phyloP scores from a whole-genome alignment of 805 yeast species.

The Pichia nakasei region DNA sequence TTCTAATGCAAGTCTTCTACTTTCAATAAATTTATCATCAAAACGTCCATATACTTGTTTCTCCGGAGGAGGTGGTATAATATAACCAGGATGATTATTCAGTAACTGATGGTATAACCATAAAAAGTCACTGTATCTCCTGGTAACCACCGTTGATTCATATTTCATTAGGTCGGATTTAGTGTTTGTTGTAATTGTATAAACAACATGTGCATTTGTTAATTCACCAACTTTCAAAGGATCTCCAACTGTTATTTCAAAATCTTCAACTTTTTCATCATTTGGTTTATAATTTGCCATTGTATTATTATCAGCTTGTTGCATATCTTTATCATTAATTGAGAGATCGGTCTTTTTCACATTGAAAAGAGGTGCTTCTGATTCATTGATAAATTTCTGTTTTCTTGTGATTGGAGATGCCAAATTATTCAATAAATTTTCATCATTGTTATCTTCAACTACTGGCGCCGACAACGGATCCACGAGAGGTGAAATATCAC shows the following conservation, averaged over 20 bases:
- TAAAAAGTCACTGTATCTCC: conserved; percentile 87
- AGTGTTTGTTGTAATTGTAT: conserved; percentile 61
- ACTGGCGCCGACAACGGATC: conserved; percentile 20
- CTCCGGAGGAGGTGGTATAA: conserved; percentile 94
- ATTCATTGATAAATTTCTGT: conserved; percentile 14
- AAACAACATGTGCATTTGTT: conserved; percentile 82
- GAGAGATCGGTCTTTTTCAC: conserved; percentile 18
- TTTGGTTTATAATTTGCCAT: background rate
- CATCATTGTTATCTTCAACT: background rate
- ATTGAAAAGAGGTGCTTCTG: conserved; percentile 48
- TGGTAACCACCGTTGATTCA: conserved; percentile 49
- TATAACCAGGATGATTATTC: conserved; percentile 78
- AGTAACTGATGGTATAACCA: conserved; percentile 90
- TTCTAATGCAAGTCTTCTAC: conserved; percentile 75
- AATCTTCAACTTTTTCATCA: conserved; percentile 23
- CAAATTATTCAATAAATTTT: conserved; percentile 6
- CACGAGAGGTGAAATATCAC: background rate
- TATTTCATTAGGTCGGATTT: conserved; percentile 30
- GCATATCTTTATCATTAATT: background rate
- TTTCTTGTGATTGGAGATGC: conserved; percentile 26
- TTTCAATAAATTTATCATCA: conserved; percentile 82
- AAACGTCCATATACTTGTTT: conserved; percentile 91
- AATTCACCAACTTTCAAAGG: conserved; percentile 89
- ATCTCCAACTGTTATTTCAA: conserved; percentile 74
- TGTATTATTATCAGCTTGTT: background rate